These are phyloP conservation scores for Boletus subluridellus DNA, from an alignment of 1,284 basidiomycete genomes.

Conservation along the genomic window DNA sequence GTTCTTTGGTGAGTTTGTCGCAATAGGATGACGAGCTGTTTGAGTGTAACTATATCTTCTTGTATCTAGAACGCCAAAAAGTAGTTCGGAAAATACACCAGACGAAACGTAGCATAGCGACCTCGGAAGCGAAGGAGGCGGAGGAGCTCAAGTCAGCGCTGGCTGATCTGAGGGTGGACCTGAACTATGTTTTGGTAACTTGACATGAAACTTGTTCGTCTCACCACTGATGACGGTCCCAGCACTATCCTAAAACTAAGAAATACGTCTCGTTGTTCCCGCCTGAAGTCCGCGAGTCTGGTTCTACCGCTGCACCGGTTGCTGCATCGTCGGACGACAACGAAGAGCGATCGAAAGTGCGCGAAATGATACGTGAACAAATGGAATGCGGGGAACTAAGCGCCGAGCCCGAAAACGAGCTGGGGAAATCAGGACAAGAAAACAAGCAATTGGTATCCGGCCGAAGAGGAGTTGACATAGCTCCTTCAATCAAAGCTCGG, in stretches of 20 bases:
- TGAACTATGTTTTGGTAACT: slow-evolving; percentile 80
- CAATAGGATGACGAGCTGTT: not conserved
- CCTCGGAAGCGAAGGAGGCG: slow-evolving; percentile 38
- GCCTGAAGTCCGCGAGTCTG: slow-evolving; percentile 51
- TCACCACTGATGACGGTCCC: slow-evolving; percentile 6
- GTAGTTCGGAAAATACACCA: slow-evolving; percentile 69
- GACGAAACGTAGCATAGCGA: slow-evolving; percentile 48
- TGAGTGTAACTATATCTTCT: not conserved
- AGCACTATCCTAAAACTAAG: slow-evolving; percentile 78
- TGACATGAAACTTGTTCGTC: not conserved
- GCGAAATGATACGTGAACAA: slow-evolving; percentile 54
- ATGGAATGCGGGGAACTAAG: slow-evolving; percentile 67
- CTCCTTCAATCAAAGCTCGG: slow-evolving; percentile 5
- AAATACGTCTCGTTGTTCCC: slow-evolving; percentile 88
- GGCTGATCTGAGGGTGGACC: slow-evolving; percentile 63
- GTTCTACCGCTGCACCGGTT: slow-evolving; percentile 18
- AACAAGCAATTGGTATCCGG: slow-evolving; percentile 10
- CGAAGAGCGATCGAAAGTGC: slow-evolving; percentile 56
- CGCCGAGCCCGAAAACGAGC: slow-evolving; percentile 56
- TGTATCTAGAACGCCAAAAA: slow-evolving; percentile 70
- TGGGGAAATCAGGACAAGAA: slow-evolving; percentile 21
- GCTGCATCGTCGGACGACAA: slow-evolving; percentile 20
- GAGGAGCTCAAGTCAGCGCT: slow-evolving; percentile 50
- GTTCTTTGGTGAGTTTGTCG: slow-evolving; percentile 70
- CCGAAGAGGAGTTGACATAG: not conserved